Percentiles rank a stretch among this genome's conserved stretches.
These are phyloP conservation scores for Monosporascus sp. DNA, from an alignment of 2,329 filamentous ascomycete species.

Conservation along the genomic window DNA sequence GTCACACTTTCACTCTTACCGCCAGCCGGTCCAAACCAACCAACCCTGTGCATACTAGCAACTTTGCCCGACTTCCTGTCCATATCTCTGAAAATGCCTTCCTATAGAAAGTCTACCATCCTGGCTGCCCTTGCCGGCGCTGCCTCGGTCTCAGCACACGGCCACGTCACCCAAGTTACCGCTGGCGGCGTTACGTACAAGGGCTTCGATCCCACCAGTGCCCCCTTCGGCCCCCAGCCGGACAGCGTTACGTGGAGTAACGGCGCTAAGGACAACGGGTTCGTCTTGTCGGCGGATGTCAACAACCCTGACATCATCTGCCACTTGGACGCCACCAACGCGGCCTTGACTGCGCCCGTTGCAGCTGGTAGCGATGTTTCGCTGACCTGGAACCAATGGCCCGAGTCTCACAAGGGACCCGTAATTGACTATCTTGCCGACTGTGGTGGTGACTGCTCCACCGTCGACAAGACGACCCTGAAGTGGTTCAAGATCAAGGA, in stretches of 20 bases:
- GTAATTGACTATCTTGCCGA: slow-evolving; percentile 31
- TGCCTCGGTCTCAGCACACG: slow-evolving; percentile 24
- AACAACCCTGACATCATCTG: slow-evolving; percentile 32
- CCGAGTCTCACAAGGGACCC: slow-evolving; percentile 46
- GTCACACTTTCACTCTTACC: background rate
- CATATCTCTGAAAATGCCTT: background rate
- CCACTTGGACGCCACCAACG: slow-evolving; percentile 29
- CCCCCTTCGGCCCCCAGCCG: slow-evolving; percentile 11
- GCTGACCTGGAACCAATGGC: slow-evolving; percentile 62
- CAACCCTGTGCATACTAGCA: background rate
- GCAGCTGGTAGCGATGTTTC: slow-evolving; percentile 54
- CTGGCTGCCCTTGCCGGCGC: slow-evolving; percentile 13
- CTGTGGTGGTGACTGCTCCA: slow-evolving; percentile 25
- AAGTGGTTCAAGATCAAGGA: slow-evolving; percentile 27
- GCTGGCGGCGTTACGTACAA: slow-evolving; percentile 14
- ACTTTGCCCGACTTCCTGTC: background rate
- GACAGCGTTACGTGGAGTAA: slow-evolving; percentile 27
- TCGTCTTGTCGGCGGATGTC: slow-evolving; percentile 33
- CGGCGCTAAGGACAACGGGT: slow-evolving; percentile 29
- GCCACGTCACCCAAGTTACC: slow-evolving; percentile 22
- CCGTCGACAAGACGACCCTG: slow-evolving; percentile 24
- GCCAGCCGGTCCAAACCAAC: background rate
- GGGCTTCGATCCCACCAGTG: slow-evolving; percentile 11
- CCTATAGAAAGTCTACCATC: slow-evolving; percentile 2
- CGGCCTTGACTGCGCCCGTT: slow-evolving; percentile 30